A percentile compares a stretch with the other conserved stretches of the same genome.
Evolutionary conservation across 2,329 filamentous ascomycete genomes (phyloP).

Genomic region (Microascus cirrosus): DNA sequence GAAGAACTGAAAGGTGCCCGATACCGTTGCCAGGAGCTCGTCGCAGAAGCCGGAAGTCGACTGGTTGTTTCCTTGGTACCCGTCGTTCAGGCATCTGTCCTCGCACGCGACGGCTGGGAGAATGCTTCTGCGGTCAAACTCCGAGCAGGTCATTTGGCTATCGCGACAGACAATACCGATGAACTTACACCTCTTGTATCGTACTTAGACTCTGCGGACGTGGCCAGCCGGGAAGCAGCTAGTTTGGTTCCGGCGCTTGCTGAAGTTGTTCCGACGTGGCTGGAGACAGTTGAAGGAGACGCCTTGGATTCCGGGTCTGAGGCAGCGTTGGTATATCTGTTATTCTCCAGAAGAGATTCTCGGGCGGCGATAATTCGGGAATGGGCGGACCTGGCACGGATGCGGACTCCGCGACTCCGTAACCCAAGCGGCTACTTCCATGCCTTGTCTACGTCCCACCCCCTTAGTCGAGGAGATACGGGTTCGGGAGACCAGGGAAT

Average conservation of each 20-base stretch:
- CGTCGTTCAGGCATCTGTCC: slow-evolving; percentile 10
- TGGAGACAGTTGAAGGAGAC: slow-evolving; percentile 31
- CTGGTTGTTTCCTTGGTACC: slow-evolving; percentile 44
- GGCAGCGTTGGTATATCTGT: slow-evolving; percentile 37
- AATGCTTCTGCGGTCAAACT: not conserved
- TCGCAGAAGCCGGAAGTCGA: slow-evolving; percentile 50
- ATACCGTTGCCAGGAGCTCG: slow-evolving; percentile 51
- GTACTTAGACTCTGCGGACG: slow-evolving; percentile 4
- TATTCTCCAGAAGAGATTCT: slow-evolving; percentile 25
- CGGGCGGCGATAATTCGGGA: slow-evolving; percentile 26
- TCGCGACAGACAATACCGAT: slow-evolving; percentile 10
- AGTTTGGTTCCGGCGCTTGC: slow-evolving; percentile 15
- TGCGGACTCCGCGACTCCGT: slow-evolving; percentile 16
- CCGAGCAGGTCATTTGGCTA: slow-evolving; percentile 6
- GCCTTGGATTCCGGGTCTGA: slow-evolving; percentile 36
- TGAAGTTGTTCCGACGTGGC: slow-evolving; percentile 29
- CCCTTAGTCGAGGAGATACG: slow-evolving; percentile 17
- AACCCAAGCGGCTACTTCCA: slow-evolving; percentile 32
- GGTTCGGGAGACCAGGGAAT: slow-evolving; percentile 7
- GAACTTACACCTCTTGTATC: slow-evolving; percentile 3
- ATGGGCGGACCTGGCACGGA: slow-evolving; percentile 34
- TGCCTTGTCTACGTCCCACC: slow-evolving; percentile 38
- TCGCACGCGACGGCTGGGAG: slow-evolving; percentile 4
- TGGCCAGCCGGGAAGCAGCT: not conserved
- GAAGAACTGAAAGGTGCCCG: slow-evolving; percentile 14